phyloP scores from a whole-genome alignment of 2,329 filamentous ascomycete genomes.

The Exophiala sp. region DNA sequence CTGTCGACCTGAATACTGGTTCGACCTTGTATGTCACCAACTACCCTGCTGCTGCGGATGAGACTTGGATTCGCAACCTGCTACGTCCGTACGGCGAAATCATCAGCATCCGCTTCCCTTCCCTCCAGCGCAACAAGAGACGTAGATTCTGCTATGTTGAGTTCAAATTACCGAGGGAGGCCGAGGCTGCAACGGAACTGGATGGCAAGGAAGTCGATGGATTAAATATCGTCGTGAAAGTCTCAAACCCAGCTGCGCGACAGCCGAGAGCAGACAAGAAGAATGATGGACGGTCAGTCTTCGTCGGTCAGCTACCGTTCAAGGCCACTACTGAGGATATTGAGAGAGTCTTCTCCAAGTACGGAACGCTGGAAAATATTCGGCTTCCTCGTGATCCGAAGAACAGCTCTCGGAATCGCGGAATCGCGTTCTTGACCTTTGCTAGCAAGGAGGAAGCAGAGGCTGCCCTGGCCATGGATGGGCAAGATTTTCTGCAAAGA shows the following conservation, averaged over 20 bases:
- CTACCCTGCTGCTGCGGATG: slow-evolving; percentile 58
- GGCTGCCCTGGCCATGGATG: slow-evolving; percentile 63
- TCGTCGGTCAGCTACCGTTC: slow-evolving; percentile 64
- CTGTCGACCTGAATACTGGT: slow-evolving; percentile 66
- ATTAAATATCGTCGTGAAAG: slow-evolving; percentile 66
- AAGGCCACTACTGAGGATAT: slow-evolving; percentile 62
- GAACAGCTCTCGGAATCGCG: slow-evolving; percentile 58
- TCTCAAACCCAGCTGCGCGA: slow-evolving; percentile 74
- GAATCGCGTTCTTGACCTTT: slow-evolving; percentile 76
- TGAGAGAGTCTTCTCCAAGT: slow-evolving; percentile 63
- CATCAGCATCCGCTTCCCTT: slow-evolving; percentile 80
- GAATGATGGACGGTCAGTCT: slow-evolving; percentile 81
- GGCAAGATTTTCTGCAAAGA: slow-evolving; percentile 61
- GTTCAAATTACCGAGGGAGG: slow-evolving; percentile 65
- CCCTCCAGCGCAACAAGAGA: slow-evolving; percentile 78
- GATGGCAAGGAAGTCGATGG: slow-evolving; percentile 62
- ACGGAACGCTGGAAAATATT: slow-evolving; percentile 67
- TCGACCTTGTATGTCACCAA: slow-evolving; percentile 87
- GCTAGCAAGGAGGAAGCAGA: slow-evolving; percentile 40
- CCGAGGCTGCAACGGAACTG: slow-evolving; percentile 64
- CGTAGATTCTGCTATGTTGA: slow-evolving; percentile 94
- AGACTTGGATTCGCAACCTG: slow-evolving; percentile 50
- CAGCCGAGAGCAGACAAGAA: slow-evolving; percentile 73
- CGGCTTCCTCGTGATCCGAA: slow-evolving; percentile 63
- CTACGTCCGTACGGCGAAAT: slow-evolving; percentile 69